Evolutionary conservation across 2,329 filamentous ascomycete genomes (phyloP).

Genomic region (Botrytis fragariae): DNA sequence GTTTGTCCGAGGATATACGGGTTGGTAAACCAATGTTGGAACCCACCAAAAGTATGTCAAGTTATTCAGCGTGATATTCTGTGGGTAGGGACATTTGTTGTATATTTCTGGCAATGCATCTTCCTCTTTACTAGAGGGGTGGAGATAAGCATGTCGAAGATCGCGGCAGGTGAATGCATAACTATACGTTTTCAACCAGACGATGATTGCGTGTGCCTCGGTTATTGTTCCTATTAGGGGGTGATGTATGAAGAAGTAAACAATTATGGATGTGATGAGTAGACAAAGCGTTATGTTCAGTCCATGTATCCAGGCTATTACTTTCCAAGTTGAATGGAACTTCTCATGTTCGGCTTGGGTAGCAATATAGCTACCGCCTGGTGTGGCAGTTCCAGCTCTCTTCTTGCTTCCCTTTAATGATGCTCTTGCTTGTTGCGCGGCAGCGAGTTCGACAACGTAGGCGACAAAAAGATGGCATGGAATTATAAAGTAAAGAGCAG

Average conservation of each 20-base stretch:
- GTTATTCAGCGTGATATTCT: slow-evolving; percentile 85
- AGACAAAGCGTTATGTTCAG: slow-evolving; percentile 82
- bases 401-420: slow-evolving; percentile 57
- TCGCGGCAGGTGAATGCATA: slow-evolving; percentile 97
- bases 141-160: slow-evolving; percentile 83
- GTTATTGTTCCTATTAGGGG: slow-evolving; percentile 89
- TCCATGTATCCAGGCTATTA: slow-evolving; percentile 76
- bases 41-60: slow-evolving; percentile 97
- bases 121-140: slow-evolving; percentile 65
- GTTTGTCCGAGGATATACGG: slow-evolving; percentile 83
- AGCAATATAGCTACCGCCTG: slow-evolving; percentile 36
- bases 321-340: slow-evolving; percentile 75
- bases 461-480: slow-evolving; percentile 89
- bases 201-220: slow-evolving; percentile 88
- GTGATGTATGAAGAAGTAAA: slow-evolving; percentile 90
- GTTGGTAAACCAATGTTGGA: slow-evolving; percentile 93
- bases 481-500: slow-evolving; percentile 79
- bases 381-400: slow-evolving; percentile 36
- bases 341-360: slow-evolving; percentile 51
- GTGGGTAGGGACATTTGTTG: slow-evolving; percentile 77
- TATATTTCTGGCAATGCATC: slow-evolving; percentile 79
- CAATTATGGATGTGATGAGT: slow-evolving; percentile 74
- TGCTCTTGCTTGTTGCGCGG: slow-evolving; percentile 73
- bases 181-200: slow-evolving; percentile 93
- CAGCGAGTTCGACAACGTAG: slow-evolving; percentile 82